Base-by-base conservation (phyloP, 768 basidiomycete genomes). In the Suillus lakei region DNA sequence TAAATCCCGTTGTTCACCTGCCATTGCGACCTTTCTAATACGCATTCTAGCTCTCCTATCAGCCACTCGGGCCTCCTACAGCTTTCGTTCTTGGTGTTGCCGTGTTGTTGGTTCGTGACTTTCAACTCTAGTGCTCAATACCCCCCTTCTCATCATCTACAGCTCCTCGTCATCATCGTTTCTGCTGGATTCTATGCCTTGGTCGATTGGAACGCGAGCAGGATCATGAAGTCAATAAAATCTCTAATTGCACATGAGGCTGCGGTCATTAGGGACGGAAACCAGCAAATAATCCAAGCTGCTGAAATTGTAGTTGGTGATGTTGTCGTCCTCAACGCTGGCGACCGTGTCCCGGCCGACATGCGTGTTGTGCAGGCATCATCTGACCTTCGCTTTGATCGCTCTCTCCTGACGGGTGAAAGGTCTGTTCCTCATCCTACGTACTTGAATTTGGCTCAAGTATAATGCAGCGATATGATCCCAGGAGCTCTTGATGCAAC, bases 331-430 rank as follows among this genome's bases (percentile, higher is more conserved):
- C 83, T 92, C 70, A 77, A 77, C 30, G 83, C 91, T 63, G 91
- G 91, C 30, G 86, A 88, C 70, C 87, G 89, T 18, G 84, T 91
- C 2, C 91, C 91, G 0, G 90, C 91, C 5, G 91, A 92, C 70
- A 64, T 92, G 18, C 83, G 87, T 58, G 78, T 92, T n/a, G 81
- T 91, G 41, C 79, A 86, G 5, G 82, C 82, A 28, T 85, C 84
- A 26, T 76, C 82, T 3, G 89, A 91, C 70, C 74, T 89, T 44
- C 82, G 82, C 63, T 85, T 90, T 55, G 90, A 91, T 68, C 79
- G 88, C 36, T 84, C 86, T 38, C 82, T 90, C 44, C 79, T 91
- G n/a, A 91, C 90, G 5, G 87, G 87, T 18, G 87, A 88, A 75
- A 84, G 84, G 67, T 76, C 77, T 66, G 66, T 76, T 16, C 70